Base-by-base conservation (phyloP, 2,329 filamentous ascomycete genomes). In the Penicillium sp. region DNA sequence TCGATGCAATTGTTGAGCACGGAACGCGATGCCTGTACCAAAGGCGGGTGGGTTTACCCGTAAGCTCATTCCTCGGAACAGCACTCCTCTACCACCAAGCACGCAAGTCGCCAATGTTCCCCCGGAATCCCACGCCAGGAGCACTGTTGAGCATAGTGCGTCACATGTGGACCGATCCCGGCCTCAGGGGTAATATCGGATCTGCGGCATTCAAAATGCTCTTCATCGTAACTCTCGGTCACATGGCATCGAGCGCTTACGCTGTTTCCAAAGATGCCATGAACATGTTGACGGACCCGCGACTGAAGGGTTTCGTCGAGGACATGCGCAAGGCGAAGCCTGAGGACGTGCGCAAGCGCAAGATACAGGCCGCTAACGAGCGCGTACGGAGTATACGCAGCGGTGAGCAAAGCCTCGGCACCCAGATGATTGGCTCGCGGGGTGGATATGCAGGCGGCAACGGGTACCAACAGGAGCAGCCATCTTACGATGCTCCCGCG, bases 1-100 rank as follows among this genome's bases (percentile, higher is more conserved):
- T 69, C 21, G 67, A 70, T 52, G 61, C 61, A 19, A 56, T 67
- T 32, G 58, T 63, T 19, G 49, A 53, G n/a, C 52, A 57, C 37
- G 34, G 45, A 42, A 59, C 61, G 21, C 53, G 45, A 3, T 22
- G 37, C 28, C n/a, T 63, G 2, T 62, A 65, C 52, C 43, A 59
- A 32, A 26, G 44, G n/a, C 54, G 59, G 10, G 38, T 55, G 5
- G 64, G 59, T 2, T 19, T 57, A 4, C 61, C 58, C n/a, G 9
- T 58, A n/a, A 56, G 53, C 12, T 43, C 54, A 10, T 29, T 53
- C 9, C 21, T 50, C 2, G 52, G 57, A 2, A 34, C 51, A 3
- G 49, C 51, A 19, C 34, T 40, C 7, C 22, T 55, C 4, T 60
- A 60, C 42, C 31, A 21, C 31, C 46, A 46, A n/a, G 44, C 50